Percentiles rank a stretch among this genome's conserved stretches.
phyloP scores from a whole-genome alignment of 2,329 filamentous ascomycete species.

The Colletotrichum sidae region DNA sequence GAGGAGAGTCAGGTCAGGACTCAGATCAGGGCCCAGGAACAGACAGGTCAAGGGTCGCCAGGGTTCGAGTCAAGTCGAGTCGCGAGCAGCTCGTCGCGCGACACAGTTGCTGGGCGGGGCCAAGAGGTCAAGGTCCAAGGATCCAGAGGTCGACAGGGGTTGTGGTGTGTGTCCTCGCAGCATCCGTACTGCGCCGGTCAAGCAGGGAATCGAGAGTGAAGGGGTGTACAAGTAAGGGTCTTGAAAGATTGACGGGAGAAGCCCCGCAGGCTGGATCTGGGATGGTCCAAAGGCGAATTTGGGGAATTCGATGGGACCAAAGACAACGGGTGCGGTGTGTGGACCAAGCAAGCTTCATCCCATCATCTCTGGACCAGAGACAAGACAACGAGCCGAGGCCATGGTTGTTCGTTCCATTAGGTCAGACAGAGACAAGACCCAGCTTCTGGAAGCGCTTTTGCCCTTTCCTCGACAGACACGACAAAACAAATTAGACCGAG shows the following conservation, averaged over 20 bases:
- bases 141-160: slow-evolving; percentile 19
- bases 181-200: slow-evolving; percentile 10
- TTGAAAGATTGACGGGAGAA: slow-evolving; percentile 20
- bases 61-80: slow-evolving; percentile 23
- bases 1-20: slow-evolving; percentile 17
- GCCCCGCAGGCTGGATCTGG: slow-evolving; percentile 17
- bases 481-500: slow-evolving; percentile 6
- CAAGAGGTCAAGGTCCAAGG: slow-evolving; percentile 26
- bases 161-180: not conserved
- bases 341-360: not conserved
- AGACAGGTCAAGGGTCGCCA: slow-evolving; percentile 25
- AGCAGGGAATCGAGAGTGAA: not conserved
- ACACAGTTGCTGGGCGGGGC: slow-evolving; percentile 27
- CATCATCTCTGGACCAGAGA: slow-evolving; percentile 15
- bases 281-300: slow-evolving; percentile 19
- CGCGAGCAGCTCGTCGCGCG: slow-evolving; percentile 18
- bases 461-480: not conserved
- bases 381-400: slow-evolving; percentile 20
- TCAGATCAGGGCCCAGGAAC: slow-evolving; percentile 9
- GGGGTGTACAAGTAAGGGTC: slow-evolving; percentile 13
- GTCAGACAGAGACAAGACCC: slow-evolving; percentile 4
- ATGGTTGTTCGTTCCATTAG: slow-evolving; percentile 24
- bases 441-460: slow-evolving; percentile 1
- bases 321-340: slow-evolving; percentile 15
- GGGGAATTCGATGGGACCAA: slow-evolving; percentile 23